Base-by-base conservation (phyloP, 331 rosid genomes). In the Quercus lobata region DNA sequence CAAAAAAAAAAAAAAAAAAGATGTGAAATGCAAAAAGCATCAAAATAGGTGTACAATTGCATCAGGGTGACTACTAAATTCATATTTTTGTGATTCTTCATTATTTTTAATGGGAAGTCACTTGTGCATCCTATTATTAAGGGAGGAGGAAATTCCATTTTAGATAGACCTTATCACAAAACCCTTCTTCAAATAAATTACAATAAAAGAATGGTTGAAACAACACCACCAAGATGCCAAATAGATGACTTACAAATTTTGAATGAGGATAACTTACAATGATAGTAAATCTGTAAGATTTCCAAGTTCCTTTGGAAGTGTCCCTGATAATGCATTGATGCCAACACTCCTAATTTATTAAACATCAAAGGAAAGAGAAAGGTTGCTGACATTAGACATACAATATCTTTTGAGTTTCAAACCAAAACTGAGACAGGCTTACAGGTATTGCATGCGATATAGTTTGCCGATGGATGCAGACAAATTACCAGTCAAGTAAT, bases 231-330 rank as follows among this genome's bases (percentile, higher is more conserved):
- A 41, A 61, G 30, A 14, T 29, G 49, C 65, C 69, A 56, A 6
- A 62, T 11, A 54, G n/a, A 53, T 37, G 63, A 1, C 30, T 41
- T 8, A 41, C 12, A 8, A 41, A 8, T 41, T 41, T 41, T 8
- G 46, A 8, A 41, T 8, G 12, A 71, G 57, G n/a, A 27, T 27
- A 72, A 83, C 97, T 14, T 89, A 93, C 97, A 90, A 72, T 58
- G 1, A 0, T 37, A 0, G 6, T 70, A 93, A 79, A 30, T 83
- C 49, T 1, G 89, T 79, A 54, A 93, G 97, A 58, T 87, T 49
- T 82, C 90, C 94, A 71, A 93, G 73, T 78, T 88, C 93, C 79
- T 83, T 91, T 7, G 98, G 98, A 73, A 93, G 86, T 82, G 79
- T 78, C 57, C 97, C 92, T 10, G 93, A 90, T 46, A 91, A 41